phyloP scores from a whole-genome alignment of 2,329 filamentous ascomycete genomes.

The Aureobasidium lini region DNA sequence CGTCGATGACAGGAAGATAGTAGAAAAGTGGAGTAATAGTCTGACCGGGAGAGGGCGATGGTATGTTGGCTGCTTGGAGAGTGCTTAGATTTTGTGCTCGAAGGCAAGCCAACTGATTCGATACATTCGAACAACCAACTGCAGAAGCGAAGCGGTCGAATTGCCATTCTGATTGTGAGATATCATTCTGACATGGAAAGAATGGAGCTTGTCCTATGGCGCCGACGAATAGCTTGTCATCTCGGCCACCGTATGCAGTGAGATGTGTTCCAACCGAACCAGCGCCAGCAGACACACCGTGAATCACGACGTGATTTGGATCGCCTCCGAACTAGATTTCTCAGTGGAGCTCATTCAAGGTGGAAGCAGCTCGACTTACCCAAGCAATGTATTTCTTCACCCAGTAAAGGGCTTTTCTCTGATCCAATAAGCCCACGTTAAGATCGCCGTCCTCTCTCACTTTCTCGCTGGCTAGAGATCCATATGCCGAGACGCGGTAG shows the following conservation, averaged over 20 bases:
- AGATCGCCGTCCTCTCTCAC: conserved; percentile 21
- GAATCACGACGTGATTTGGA: conserved; percentile 29
- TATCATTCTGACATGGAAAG: conserved; percentile 33
- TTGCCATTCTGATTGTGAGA: conserved; percentile 34
- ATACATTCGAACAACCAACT: conserved; percentile 25
- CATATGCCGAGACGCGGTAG: conserved; percentile 34
- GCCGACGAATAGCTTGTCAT: conserved; percentile 34
- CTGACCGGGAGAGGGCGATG: conserved; percentile 32
- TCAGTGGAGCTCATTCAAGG: neutral
- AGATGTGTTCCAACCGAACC: conserved; percentile 12
- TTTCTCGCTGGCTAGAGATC: conserved; percentile 31
- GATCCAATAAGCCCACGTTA: conserved; percentile 48
- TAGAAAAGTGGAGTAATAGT: conserved; percentile 30
- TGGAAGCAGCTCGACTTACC: conserved; percentile 14
- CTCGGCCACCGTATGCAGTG: conserved; percentile 38
- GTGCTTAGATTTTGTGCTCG: conserved; percentile 27
- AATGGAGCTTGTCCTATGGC: conserved; percentile 21
- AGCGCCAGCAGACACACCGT: conserved; percentile 39
- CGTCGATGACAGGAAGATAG: conserved; percentile 37
- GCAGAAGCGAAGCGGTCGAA: conserved; percentile 31
- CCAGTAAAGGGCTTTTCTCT: conserved; percentile 46
- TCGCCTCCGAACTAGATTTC: conserved; percentile 29
- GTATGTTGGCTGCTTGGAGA: conserved; percentile 33
- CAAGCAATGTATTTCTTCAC: conserved; percentile 29
- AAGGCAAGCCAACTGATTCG: conserved; percentile 32